These are phyloP conservation scores for Reutealis trisperma DNA, from an alignment of 345 rosid genomes.

Conservation along the genomic window DNA sequence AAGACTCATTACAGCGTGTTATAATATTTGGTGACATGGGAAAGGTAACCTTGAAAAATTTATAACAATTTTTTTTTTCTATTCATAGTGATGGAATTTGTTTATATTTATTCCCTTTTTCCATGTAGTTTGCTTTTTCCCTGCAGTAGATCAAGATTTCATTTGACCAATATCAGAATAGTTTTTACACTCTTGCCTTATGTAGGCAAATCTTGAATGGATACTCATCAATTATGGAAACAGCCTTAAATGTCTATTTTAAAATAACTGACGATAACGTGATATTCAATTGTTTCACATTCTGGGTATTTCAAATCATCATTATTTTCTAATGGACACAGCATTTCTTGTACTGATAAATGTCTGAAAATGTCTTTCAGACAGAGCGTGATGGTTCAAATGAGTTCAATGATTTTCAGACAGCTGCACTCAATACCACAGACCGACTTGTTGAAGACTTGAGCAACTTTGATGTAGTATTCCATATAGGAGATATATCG, in stretches of 20 bases:
- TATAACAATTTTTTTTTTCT: slow-evolving; percentile 1
- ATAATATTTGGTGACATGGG: slow-evolving; percentile 91
- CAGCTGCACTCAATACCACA: slow-evolving; percentile 46
- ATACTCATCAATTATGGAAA: background rate
- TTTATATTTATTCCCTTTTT: background rate
- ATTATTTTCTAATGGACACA: background rate
- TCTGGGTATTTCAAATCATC: background rate
- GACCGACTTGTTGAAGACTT: slow-evolving; percentile 41
- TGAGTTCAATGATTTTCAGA: slow-evolving; percentile 42
- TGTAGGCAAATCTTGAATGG: background rate
- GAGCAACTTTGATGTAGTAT: slow-evolving; percentile 32
- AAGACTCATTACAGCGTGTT: slow-evolving; percentile 79
- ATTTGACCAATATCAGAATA: background rate
- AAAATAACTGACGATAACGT: background rate
- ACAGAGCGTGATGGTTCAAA: slow-evolving; percentile 51
- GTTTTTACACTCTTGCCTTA: background rate
- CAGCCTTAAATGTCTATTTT: background rate
- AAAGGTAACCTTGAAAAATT: slow-evolving; percentile 47
- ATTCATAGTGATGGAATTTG: background rate
- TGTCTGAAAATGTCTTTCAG: slow-evolving; percentile 20
- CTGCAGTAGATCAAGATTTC: background rate
- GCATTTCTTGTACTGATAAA: background rate
- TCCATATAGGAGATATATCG: slow-evolving; percentile 45
- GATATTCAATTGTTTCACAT: background rate
- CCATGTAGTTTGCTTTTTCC: slow-evolving; percentile 39